Evolutionary conservation across 2,329 filamentous ascomycete genomes (phyloP), one percentile per base, ranked within the genome.

Genomic region (Claviceps quebecensis): DNA sequence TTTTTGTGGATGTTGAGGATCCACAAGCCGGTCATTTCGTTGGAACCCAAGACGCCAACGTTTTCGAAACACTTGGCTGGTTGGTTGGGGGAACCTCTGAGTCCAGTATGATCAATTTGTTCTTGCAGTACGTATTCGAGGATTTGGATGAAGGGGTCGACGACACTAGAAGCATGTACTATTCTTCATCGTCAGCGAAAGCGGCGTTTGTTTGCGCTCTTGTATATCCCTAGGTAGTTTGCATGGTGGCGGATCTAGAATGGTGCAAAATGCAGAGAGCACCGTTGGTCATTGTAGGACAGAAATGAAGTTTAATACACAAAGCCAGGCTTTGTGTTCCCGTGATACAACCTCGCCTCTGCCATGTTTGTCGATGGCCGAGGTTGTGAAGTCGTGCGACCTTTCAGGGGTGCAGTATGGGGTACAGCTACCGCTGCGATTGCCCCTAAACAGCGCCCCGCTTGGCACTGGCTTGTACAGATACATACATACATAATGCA

Each of bases 1-100:
- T 83, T 86, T 61, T 66, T 86, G 38, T 79, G 74, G 69, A 58
- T 72, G 14, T 60, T 85, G 41, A 71, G 80, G 50, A 79, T 86
- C 36, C 78, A 86, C 61, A 86, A 85, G 68, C 82, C 82, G 14
- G 61, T 68, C 56, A 68, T 69, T 59, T 63, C 62, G 56, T 64
- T 63, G 29, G 67, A 69, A 36, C 58, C 62, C 17, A 66, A 68
- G 49, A 68, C 61, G 5, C 62, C 65, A 2, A 61, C 65, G 19
- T 67, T 69, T 36, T 55, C 58, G 13, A 61, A 68, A 40, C 63
- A 40, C 63, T 64, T 52, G 62, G 65, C 29, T 11, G 29, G 29
- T 34, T 34, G 3, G 29, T 34, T 19, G 19, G 54, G 3, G 14
- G 26, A 37, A 13, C 23, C 17, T 11, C 14, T 29, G 11, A 44